Percentiles rank a stretch among this genome's conserved stretches.
Evolutionary conservation across 2,329 filamentous ascomycete species (phyloP).

Genomic region (Atkinsonella hypoxylon): DNA sequence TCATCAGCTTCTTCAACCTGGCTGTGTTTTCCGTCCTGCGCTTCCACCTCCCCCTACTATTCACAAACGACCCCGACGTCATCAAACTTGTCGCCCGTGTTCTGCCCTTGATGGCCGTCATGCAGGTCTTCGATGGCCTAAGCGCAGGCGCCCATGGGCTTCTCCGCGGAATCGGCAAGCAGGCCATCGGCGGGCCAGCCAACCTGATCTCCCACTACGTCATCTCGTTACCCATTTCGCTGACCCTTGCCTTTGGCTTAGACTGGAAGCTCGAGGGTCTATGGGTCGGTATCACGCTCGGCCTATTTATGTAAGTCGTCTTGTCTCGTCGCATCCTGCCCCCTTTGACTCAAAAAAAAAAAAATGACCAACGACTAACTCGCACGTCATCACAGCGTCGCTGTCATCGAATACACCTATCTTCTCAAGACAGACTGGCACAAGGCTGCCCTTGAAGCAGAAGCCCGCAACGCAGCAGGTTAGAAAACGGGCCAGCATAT

Average conservation of each 20-base stretch:
- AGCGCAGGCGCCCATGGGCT: slow-evolving; percentile 73
- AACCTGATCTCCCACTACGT: slow-evolving; percentile 80
- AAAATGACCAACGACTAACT: too few relatives aligned
- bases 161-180: slow-evolving; percentile 74
- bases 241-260: slow-evolving; percentile 65
- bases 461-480: slow-evolving; percentile 35
- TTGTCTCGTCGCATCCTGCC: too few relatives aligned
- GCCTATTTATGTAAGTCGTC: slow-evolving; percentile 45
- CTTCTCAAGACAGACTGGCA: slow-evolving; percentile 42
- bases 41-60: slow-evolving; percentile 63
- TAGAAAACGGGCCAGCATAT: slow-evolving; percentile 12
- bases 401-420: slow-evolving; percentile 41
- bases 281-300: slow-evolving; percentile 69
- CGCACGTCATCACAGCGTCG: slow-evolving; percentile 29
- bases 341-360: too few relatives aligned
- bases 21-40: slow-evolving; percentile 56
- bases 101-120: slow-evolving; percentile 71
- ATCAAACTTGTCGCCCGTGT: slow-evolving; percentile 55
- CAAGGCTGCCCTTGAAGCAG: slow-evolving; percentile 39
- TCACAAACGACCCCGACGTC: slow-evolving; percentile 63
- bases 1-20: slow-evolving; percentile 73
- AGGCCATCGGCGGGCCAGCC: slow-evolving; percentile 81
- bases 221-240: slow-evolving; percentile 73
- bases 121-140: slow-evolving; percentile 81
- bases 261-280: slow-evolving; percentile 68